A percentile compares a stretch with the other conserved stretches of the same genome.
Evolutionary conservation across 768 basidiomycete species (phyloP).

Genomic region (Terana coerulea): DNA sequence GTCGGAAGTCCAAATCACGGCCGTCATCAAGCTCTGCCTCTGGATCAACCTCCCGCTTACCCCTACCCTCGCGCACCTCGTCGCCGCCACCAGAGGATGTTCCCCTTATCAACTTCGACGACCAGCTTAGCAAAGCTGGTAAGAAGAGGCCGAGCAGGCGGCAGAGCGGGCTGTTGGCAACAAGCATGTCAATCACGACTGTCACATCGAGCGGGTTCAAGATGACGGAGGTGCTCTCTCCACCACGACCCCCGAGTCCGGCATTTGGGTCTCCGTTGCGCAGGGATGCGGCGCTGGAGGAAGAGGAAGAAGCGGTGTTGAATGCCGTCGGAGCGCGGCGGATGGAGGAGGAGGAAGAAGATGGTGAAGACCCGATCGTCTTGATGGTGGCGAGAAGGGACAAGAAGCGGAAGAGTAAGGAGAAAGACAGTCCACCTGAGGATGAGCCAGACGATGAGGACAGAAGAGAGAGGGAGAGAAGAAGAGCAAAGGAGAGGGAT

Average conservation of each 20-base stretch:
- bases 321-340: slow-evolving; percentile 27
- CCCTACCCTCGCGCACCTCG: slow-evolving; percentile 29
- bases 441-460: slow-evolving; percentile 23
- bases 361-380: slow-evolving; percentile 34
- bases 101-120: slow-evolving; percentile 27
- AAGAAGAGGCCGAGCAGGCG: slow-evolving; percentile 35
- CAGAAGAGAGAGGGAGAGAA: slow-evolving; percentile 17
- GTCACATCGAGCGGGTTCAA: slow-evolving; percentile 22
- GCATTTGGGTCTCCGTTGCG: slow-evolving; percentile 62
- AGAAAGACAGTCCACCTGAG: slow-evolving; percentile 29
- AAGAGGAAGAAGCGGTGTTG: slow-evolving; percentile 52
- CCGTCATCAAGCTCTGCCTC: slow-evolving; percentile 42
- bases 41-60: slow-evolving; percentile 38
- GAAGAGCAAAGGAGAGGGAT: slow-evolving; percentile 36
- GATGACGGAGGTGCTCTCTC: slow-evolving; percentile 32
- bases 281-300: slow-evolving; percentile 49
- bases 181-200: slow-evolving; percentile 29
- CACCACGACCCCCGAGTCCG: slow-evolving; percentile 60
- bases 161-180: slow-evolving; percentile 52
- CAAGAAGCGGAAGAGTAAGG: slow-evolving; percentile 43
- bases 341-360: slow-evolving; percentile 27
- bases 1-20: slow-evolving; percentile 41
- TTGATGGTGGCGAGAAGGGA: slow-evolving; percentile 42
- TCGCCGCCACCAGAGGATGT: slow-evolving; percentile 28
- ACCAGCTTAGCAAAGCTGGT: slow-evolving; percentile 27